Evolutionary conservation across 2,329 filamentous ascomycete genomes (phyloP).

Genomic region (Microcera coccophila): DNA sequence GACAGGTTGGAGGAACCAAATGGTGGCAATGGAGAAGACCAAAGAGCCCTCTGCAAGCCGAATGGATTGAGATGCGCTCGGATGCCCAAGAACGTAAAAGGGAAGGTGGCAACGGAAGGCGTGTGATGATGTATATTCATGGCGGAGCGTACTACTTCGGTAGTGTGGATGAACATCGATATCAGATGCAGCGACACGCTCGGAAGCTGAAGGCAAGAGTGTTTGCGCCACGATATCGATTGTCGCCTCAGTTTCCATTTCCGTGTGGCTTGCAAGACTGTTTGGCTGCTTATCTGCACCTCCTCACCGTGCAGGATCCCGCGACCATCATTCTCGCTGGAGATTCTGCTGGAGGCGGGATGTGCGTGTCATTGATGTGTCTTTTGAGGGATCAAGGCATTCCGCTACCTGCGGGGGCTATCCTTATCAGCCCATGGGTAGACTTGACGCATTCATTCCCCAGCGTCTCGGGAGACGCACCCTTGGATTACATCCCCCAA

Average conservation of each 20-base stretch:
- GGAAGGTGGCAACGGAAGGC: constrained; percentile 55
- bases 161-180: constrained; percentile 93
- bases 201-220: constrained; percentile 88
- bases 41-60: constrained; percentile 64
- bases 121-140: constrained; percentile 91
- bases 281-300: constrained; percentile 78
- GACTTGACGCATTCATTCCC: constrained; percentile 95
- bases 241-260: constrained; percentile 92
- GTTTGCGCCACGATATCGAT: constrained; percentile 79
- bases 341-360: constrained; percentile 89
- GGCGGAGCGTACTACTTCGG: constrained; percentile 96
- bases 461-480: constrained; percentile 69
- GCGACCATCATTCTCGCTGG: constrained; percentile 82
- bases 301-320: constrained; percentile 72
- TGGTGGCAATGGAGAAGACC: constrained; percentile 89
- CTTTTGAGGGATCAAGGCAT: constrained; percentile 77
- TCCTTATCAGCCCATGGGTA: constrained; percentile 92
- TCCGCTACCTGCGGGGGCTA: constrained; percentile 81
- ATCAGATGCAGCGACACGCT: constrained; percentile 94
- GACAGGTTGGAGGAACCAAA: constrained; percentile 70
- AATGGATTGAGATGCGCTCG: constrained; percentile 94
- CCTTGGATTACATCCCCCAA: constrained; percentile 81
- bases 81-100: constrained; percentile 67
- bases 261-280: constrained; percentile 91
- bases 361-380: constrained; percentile 78